phyloP scores from a whole-genome alignment of 352 stramenopile species.

The Phytophthora quininea region DNA sequence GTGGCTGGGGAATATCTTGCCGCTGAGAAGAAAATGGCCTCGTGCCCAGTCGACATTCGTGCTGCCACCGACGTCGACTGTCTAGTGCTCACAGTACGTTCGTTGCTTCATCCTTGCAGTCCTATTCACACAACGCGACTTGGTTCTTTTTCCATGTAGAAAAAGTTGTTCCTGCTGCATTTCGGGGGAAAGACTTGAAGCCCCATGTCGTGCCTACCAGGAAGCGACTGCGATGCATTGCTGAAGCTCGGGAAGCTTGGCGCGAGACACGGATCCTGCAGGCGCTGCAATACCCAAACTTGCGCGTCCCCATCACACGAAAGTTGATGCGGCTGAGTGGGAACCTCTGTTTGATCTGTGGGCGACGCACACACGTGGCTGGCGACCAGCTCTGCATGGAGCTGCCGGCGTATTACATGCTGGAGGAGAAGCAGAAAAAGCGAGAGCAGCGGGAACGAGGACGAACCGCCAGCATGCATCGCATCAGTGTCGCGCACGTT shows the following conservation, averaged over 20 bases:
- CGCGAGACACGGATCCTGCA: conserved; percentile 78
- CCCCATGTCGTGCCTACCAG: conserved; percentile 56
- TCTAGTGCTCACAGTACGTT: conserved; percentile 72
- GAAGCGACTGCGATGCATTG: conserved; percentile 53
- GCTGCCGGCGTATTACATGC: conserved; percentile 67
- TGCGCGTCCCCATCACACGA: conserved; percentile 76
- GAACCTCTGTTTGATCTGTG: conserved; percentile 82
- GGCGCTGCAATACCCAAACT: conserved; percentile 66
- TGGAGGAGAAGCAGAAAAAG: conserved; percentile 68
- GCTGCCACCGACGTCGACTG: conserved; percentile 73
- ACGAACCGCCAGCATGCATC: conserved; percentile 52
- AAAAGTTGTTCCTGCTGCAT: conserved; percentile 77
- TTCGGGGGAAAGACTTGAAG: conserved; percentile 75
- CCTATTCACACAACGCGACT: not conserved
- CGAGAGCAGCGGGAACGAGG: conserved; percentile 40
- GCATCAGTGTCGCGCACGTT: conserved; percentile 46
- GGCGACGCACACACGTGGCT: conserved; percentile 67
- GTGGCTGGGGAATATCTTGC: conserved; percentile 81
- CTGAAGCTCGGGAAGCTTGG: conserved; percentile 66
- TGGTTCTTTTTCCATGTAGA: conserved; percentile 33
- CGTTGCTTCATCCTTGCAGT: conserved; percentile 6
- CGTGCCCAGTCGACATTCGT: conserved; percentile 75
- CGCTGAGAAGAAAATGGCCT: conserved; percentile 69
- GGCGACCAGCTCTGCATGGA: conserved; percentile 86
- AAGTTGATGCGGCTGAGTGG: conserved; percentile 87